A percentile compares a stretch with the other conserved stretches of the same genome.
phyloP scores from a whole-genome alignment of 371 early-diverging fungal genomes.

The Entomophthora muscae region DNA sequence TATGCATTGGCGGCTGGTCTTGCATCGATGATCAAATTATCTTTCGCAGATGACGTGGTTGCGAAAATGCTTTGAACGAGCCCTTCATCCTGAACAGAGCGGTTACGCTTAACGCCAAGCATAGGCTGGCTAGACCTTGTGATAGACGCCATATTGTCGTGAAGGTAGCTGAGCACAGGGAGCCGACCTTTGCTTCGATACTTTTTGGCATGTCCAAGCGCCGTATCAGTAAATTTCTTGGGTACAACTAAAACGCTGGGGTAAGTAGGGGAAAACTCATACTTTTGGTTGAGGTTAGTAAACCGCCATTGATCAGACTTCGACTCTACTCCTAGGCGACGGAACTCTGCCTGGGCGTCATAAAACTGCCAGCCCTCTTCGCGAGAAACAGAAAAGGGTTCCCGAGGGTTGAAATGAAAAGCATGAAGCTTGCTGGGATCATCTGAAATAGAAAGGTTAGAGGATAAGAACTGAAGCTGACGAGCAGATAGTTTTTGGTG shows the following conservation, averaged over 20 bases:
- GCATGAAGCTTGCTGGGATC: conserved; percentile 66
- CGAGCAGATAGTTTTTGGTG: too few species aligned
- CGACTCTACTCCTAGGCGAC: conserved; percentile 68
- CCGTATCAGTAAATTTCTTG: conserved; percentile 70
- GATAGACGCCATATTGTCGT: conserved; percentile 68
- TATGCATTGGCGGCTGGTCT: conserved; percentile 87
- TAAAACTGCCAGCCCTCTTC: conserved; percentile 53
- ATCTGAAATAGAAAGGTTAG: conserved; percentile 15
- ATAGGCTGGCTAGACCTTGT: conserved; percentile 89
- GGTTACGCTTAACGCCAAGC: conserved; percentile 79
- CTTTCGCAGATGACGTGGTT: conserved; percentile 23
- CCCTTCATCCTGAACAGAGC: conserved; percentile 94
- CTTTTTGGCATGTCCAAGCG: conserved; percentile 71
- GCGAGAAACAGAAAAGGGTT: conserved; percentile 16
- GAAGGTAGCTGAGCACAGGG: conserved; percentile 77
- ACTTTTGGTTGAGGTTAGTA: conserved; percentile 51
- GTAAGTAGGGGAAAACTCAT: conserved; percentile 78
- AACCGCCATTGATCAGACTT: conserved; percentile 56
- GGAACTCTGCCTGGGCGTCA: conserved; percentile 60
- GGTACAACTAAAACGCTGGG: conserved; percentile 75
- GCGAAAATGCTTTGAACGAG: conserved; percentile 78
- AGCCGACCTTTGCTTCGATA: conserved; percentile 82
- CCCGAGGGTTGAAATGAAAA: conserved; percentile 43
- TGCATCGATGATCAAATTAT: conserved; percentile 84
- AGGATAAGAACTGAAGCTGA: too few species aligned